Evolutionary conservation across 371 early-diverging fungal species (phyloP).

Genomic region (Mortierella sp.): DNA sequence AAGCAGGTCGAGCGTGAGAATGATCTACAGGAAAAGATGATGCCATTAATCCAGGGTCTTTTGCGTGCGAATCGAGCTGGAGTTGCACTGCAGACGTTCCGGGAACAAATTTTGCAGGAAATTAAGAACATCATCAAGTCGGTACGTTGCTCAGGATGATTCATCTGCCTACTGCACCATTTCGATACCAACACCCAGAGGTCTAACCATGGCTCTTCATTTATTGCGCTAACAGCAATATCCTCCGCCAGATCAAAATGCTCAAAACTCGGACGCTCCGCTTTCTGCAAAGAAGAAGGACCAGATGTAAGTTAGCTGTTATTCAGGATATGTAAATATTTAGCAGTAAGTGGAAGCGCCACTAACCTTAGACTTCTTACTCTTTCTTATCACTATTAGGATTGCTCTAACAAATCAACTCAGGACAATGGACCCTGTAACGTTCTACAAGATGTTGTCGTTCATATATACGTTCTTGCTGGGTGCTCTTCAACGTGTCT

Average conservation of each 20-base stretch:
- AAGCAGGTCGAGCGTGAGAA: constrained; percentile 61
- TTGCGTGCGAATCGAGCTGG: constrained; percentile 79
- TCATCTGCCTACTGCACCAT: neutral
- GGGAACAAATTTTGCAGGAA: constrained; percentile 80
- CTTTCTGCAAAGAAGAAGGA: constrained; percentile 60
- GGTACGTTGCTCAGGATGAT: constrained; percentile 55
- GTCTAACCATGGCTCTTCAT: neutral
- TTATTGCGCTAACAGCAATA: constrained; percentile 56
- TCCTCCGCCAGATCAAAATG: constrained; percentile 52
- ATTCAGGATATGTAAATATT: neutral
- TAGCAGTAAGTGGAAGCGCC: too few relatives aligned
- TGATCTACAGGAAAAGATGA: constrained; percentile 69
- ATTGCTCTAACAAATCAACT: constrained; percentile 63
- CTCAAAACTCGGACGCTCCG: constrained; percentile 31
- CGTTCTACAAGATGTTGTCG: constrained; percentile 83
- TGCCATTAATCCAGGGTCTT: constrained; percentile 82
- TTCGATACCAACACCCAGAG: too few relatives aligned
- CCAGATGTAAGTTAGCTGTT: constrained; percentile 56
- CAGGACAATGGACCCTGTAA: constrained; percentile 84
- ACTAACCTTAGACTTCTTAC: neutral
- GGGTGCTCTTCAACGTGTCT: constrained; percentile 70
- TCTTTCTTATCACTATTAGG: constrained; percentile 23
- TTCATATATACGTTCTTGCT: constrained; percentile 80
- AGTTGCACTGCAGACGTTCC: constrained; percentile 78
- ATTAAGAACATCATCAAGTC: constrained; percentile 83